phyloP scores from a whole-genome alignment of 306 rosid genomes.

The Cicer cuneatum region DNA sequence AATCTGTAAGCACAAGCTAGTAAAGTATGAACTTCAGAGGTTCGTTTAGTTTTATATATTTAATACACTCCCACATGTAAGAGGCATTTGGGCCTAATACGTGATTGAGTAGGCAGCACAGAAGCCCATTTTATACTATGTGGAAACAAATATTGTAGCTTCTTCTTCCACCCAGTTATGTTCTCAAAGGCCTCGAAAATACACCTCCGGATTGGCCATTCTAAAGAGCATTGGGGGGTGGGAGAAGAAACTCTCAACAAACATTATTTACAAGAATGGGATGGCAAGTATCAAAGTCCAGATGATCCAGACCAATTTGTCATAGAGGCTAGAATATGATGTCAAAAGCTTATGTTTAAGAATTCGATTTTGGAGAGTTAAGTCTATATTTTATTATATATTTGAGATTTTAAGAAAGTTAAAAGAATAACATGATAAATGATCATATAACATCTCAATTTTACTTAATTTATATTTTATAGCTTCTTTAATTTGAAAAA shows the following conservation, averaged over 20 bases:
- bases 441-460: too few relatives aligned
- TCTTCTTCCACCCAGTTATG: too few relatives aligned
- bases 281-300: not conserved
- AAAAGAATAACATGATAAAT: too few relatives aligned
- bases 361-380: too few relatives aligned
- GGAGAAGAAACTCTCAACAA: not conserved
- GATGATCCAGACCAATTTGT: not conserved
- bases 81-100: not conserved
- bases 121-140: not conserved
- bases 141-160: not conserved
- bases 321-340: not conserved
- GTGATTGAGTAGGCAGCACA: not conserved
- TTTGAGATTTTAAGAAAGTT: too few relatives aligned
- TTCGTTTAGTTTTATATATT: not conserved
- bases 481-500: too few relatives aligned
- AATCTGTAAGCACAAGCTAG: not conserved
- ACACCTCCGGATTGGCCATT: too few relatives aligned
- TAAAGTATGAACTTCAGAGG: slow-evolving; percentile 5
- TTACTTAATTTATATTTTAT: too few relatives aligned
- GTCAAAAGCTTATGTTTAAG: not conserved
- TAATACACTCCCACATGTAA: not conserved
- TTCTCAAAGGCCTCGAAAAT: too few relatives aligned
- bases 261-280: not conserved
- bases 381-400: too few relatives aligned
- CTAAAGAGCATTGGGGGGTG: too few relatives aligned